A percentile compares a stretch with the other conserved stretches of the same genome.
phyloP scores from a whole-genome alignment of 1,284 basidiomycete species.

The Ustilago curta region DNA sequence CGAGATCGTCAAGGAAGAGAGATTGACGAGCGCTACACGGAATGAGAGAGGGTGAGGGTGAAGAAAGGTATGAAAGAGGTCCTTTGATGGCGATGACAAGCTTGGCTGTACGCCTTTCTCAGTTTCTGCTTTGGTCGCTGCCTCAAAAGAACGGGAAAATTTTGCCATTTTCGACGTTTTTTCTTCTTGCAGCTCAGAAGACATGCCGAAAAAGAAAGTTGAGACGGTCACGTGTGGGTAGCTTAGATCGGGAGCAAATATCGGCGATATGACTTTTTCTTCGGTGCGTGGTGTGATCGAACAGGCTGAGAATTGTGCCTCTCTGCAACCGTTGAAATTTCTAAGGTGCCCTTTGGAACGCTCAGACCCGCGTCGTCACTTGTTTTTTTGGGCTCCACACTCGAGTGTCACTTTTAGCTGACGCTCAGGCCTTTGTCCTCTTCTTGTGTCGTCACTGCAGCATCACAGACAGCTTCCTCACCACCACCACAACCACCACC shows the following conservation, averaged over 20 bases:
- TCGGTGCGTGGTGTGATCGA: slow-evolving; percentile 29
- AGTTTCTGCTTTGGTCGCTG: not conserved
- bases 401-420: slow-evolving; percentile 31
- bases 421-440: not conserved
- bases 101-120: not conserved
- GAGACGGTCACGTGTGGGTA: slow-evolving; percentile 23
- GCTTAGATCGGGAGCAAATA: not conserved
- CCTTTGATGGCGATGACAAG: slow-evolving; percentile 18
- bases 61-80: not conserved
- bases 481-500: no score
- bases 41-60: slow-evolving; percentile 1
- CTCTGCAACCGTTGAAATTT: slow-evolving; percentile 5
- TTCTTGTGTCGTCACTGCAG: no score
- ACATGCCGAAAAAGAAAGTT: not conserved
- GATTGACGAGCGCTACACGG: not conserved
- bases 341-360: slow-evolving; percentile 11
- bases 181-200: not conserved
- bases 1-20: not conserved
- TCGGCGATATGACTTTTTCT: slow-evolving; percentile 23
- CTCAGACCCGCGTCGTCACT: slow-evolving; percentile 52
- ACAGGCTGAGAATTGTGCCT: slow-evolving; percentile 9
- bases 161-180: slow-evolving; percentile 18
- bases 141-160: slow-evolving; percentile 26
- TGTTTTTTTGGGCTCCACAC: slow-evolving; percentile 29
- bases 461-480: no score